A percentile compares a stretch with the other conserved stretches of the same genome.
Evolutionary conservation across 163 green algal genomes (phyloP).

Genomic region (Dunaliella salina): DNA sequence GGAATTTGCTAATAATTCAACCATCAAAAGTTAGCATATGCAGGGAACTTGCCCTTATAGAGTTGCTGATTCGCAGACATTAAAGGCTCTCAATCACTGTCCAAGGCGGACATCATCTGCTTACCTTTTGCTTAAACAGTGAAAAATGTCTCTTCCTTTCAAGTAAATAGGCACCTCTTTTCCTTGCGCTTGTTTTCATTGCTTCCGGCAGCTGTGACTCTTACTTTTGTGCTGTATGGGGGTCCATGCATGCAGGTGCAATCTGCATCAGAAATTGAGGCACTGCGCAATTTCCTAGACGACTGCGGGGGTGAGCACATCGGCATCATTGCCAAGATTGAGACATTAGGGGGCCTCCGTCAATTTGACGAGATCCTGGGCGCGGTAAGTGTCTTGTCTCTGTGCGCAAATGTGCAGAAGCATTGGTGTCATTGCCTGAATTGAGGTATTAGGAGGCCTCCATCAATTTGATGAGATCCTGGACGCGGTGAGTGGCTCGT

Average conservation of each 20-base stretch:
- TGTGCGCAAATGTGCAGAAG: too few relatives aligned
- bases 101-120: too few relatives aligned
- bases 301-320: slow-evolving; percentile 40
- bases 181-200: too few relatives aligned
- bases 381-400: not conserved
- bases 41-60: too few relatives aligned
- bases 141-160: too few relatives aligned
- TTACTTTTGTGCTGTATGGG: not conserved
- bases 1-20: too few relatives aligned
- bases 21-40: too few relatives aligned
- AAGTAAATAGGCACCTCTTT: too few relatives aligned
- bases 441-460: slow-evolving; percentile 60
- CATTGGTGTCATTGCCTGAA: too few relatives aligned
- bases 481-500: slow-evolving; percentile 26
- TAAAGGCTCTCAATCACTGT: too few relatives aligned
- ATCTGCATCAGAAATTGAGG: slow-evolving; percentile 18
- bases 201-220: not conserved
- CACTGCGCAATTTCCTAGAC: slow-evolving; percentile 33
- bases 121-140: too few relatives aligned
- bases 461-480: slow-evolving; percentile 65
- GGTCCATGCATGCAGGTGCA: slow-evolving; percentile 10
- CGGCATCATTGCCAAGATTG: slow-evolving; percentile 60
- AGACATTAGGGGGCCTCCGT: slow-evolving; percentile 42
- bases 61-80: too few relatives aligned
- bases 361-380: slow-evolving; percentile 61